Evolutionary conservation across 1,284 basidiomycete genomes (phyloP), one percentile per base, ranked within the genome.

Genomic region (Melampsora larici-populina): DNA sequence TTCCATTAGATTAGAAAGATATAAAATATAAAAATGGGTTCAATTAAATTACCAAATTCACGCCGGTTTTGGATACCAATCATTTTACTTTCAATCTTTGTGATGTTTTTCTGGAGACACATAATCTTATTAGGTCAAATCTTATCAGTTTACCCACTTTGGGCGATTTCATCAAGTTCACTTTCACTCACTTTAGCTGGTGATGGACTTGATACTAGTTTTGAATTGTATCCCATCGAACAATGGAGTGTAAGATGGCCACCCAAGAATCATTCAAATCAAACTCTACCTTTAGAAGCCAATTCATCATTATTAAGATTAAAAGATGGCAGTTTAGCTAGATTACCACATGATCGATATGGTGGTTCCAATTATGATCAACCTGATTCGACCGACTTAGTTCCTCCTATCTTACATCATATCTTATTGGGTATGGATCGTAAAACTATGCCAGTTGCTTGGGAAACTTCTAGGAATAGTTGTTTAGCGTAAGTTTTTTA

Each of bases 341-440:
- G 64, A 29, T 69, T 76, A 43, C 65, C 73, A 21, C 31, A 66
- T 58, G 63, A 74, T 66, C 24, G 17, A 43, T 74, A 67, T 51
- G 72, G 63, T 63, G 72, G 62, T 17, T 62, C n/a, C 24, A 74
- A 64, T 62, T 55, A 31, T 43, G 65, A 77, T 1, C 43, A 74
- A n/a, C 60, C 77, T 6, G 49, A 60, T 26, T 29, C 69, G 40
- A 31, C 24, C 13, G 70, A 79, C 55, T 40, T 79, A 31, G 77
- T 79, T n/a, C 79, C 79, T 43, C 77, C 72, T 17, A 70, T 78
- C 26, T 69, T 79, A 24, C 79, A 79, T 63, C 79, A 79, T 55
- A 75, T 78, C 49, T 72, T 74, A 15, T 69, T 79, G 17, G 79
- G 79, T 18, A 74, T 66, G 68, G 66, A 76, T 49, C 66, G 55